Conservation (phyloP, 148 eudicot genomes). For the Selenicereus undatus region DNA sequence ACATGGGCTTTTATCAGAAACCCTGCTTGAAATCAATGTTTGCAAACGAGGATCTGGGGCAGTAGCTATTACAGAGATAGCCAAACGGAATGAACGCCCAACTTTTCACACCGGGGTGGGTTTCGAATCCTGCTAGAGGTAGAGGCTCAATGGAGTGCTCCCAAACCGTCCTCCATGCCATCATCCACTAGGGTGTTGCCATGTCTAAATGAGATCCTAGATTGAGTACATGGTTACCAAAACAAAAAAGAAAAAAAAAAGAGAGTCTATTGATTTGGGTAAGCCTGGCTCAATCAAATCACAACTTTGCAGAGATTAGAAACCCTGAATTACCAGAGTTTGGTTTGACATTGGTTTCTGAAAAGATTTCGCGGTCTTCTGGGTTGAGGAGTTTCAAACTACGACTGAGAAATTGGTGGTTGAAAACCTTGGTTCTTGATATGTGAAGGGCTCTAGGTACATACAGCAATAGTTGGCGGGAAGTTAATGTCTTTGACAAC, state of each 20-base stretch:
- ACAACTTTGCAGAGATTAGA: background rate
- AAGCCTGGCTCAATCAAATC: background rate
- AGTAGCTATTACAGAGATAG: background rate
- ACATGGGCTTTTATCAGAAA: background rate
- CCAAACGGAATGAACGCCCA: background rate
- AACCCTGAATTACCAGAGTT: too few relatives aligned
- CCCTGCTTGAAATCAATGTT: background rate
- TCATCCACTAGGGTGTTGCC: background rate
- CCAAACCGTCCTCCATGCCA: background rate
- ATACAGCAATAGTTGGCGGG: background rate
- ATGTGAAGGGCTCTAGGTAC: background rate
- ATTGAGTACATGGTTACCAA: background rate
- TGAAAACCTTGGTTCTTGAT: background rate
- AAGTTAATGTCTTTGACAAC: background rate
- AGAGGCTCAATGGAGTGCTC: background rate
- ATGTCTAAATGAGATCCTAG: background rate
- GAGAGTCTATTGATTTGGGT: background rate
- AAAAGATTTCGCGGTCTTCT: background rate
- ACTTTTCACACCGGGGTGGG: background rate
- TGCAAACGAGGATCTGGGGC: background rate
- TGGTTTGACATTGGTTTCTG: background rate
- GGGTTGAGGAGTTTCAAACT: too few relatives aligned
- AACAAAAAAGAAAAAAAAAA: too few relatives aligned
- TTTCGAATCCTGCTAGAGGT: background rate
- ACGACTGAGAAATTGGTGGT: background rate